Evolutionary conservation across 768 basidiomycete genomes (phyloP), one percentile per base, ranked within the genome.

Genomic region (Steccherinum ochraceum): DNA sequence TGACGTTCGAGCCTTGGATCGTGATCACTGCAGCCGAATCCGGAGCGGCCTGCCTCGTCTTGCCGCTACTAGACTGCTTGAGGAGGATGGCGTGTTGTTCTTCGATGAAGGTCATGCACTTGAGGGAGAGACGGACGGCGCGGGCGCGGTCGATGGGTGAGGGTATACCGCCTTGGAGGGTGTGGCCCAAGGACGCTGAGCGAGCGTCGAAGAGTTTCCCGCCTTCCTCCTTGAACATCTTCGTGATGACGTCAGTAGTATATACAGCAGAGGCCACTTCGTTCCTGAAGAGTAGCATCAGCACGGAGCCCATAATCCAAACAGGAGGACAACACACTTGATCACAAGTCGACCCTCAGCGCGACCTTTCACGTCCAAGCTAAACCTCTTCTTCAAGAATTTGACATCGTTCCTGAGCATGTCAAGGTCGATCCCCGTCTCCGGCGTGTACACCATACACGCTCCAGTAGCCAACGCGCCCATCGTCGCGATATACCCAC

Each of bases 151-250:
- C 96, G 59, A 90, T 77, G 0, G 96, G 96, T 0, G 95, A 96
- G 3, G 96, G 96, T 16, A 92, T 83, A 2, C 93, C 93, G 5
- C 96, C 96, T 62, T 99, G 96, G 2, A 99, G 72, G 3, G 94
- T 98, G 71, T 99, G 96, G 13, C 96, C 96, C 18, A 99, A 81
- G 1, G 92, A 88, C n/a, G 95, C 96, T 18, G 84, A 89, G 45
- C 96, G 86, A 18, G 96, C 83, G 69, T 99, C 96, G 63, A 98
- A 99, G 20, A 97, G 74, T 4, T 75, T 56, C 21, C 84, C 84
- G n/a, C 96, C 96, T 68, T 98, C 95, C 64, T 96, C 95, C 61
- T 87, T 86, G 68, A 97, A 70, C 76, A 99, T 96, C 67, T 89
- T 89, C 53, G 87, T 94, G 58, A 99, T 79, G 49, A 96, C 79